Base-by-base conservation (phyloP, 2,329 filamentous ascomycete genomes). In the Dactylellina sp. region DNA sequence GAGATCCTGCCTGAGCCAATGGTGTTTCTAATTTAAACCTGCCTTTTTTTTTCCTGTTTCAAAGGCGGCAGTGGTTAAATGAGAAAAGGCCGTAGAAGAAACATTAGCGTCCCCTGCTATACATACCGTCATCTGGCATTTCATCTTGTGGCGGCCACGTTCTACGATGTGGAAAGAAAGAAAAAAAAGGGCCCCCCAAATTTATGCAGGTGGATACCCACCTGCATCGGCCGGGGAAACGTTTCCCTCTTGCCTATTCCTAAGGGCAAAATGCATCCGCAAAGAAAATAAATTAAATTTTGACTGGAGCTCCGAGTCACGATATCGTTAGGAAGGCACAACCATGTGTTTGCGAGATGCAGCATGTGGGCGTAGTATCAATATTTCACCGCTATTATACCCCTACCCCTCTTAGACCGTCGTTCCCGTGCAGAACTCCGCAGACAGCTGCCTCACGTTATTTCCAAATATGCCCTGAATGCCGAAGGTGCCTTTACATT, bases 111-210 rank as follows among this genome's bases (percentile, higher is more conserved):
- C 25, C 42, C 46, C 42, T 35, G 52, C 46, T 68, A 60, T 68
- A 53, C 22, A 49, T 60, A 53, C 63, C 53, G 44, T 32, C 46
- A 68, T 68, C 25, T 68, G 46, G 52, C 28, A 25, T 16, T 68
- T 20, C 37, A 66, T 20, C 18, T 47, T 52, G 63, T 68, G 63
- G 63, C 63, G 56, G 63, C 63, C 63, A 68, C 63, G 56, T 68
- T 57, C 40, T 68, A 24, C 35, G 35, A 62, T 18, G 49, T 25
- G 20, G 56, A n/a, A 22, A 9, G 20, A 37, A 46, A 46, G n/a
- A 22, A 18, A 32, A 44, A 18, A 32, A 32, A 18, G 2, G 37
- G 37, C n/a, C 18, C 35, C 20, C 14, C 16, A 16, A 25, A 7
- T 18, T n/a, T 42, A 44, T 57, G 53, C 53, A 42, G 20, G 53